Evolutionary conservation across 129 eudicot genomes (phyloP).

Genomic region (Arctium lappa): DNA sequence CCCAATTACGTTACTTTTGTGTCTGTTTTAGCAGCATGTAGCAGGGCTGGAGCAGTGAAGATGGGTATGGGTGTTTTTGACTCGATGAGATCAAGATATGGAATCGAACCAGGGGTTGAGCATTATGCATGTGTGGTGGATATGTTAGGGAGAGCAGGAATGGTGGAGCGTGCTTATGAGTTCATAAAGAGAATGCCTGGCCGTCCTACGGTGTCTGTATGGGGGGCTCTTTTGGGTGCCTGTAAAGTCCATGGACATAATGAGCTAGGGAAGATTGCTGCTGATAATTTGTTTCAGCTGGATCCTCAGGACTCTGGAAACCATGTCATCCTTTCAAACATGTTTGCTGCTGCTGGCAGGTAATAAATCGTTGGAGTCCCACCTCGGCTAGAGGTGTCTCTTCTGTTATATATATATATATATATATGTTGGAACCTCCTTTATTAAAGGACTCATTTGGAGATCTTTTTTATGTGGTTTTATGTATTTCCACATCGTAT

Average conservation of each 20-base stretch:
- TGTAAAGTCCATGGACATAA: conserved; percentile 67
- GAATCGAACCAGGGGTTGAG: conserved; percentile 63
- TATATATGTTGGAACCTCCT: too few relatives aligned
- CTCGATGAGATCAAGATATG: conserved; percentile 54
- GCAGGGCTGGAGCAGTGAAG: conserved; percentile 68
- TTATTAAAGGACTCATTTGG: neutral
- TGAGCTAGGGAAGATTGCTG: conserved; percentile 73
- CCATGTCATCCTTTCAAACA: conserved; percentile 72
- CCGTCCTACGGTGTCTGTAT: conserved; percentile 58
- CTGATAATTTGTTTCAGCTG: conserved; percentile 65
- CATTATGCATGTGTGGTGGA: conserved; percentile 84
- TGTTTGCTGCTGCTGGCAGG: conserved; percentile 84
- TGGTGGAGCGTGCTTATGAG: conserved; percentile 64
- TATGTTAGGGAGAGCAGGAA: conserved; percentile 82
- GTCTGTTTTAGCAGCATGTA: conserved; percentile 68
- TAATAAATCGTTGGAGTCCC: conserved; percentile 11
- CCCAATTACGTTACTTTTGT: conserved; percentile 83
- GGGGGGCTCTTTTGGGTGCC: conserved; percentile 86
- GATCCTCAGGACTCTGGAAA: conserved; percentile 85
- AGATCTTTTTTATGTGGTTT: neutral
- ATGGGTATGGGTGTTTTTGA: conserved; percentile 60
- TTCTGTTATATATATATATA: too few relatives aligned
- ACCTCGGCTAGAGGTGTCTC: too few relatives aligned
- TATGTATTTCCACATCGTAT: neutral
- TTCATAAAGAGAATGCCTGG: conserved; percentile 54